Base-by-base conservation (phyloP, 2,329 filamentous ascomycete species). In the Harringtonia aguacate region DNA sequence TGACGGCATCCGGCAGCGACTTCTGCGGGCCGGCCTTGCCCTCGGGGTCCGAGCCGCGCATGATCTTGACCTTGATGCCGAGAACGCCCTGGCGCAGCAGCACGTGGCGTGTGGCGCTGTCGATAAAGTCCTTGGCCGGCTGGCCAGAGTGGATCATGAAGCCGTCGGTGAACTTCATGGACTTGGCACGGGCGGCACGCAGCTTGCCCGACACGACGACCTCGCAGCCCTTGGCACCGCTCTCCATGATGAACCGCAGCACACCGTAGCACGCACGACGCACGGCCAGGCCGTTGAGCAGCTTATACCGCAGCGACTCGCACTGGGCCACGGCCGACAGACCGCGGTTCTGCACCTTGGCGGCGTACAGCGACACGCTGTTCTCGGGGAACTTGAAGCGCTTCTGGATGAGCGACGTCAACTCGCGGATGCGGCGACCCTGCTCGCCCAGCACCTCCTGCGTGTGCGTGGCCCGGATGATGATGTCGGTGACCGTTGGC, bases 131-230 rank as follows among this genome's bases (percentile, higher is more conserved):
- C 75, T 94, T 90, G 65, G 90, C 92, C 65, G 92, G 92, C 72
- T 98, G 92, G 75, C 92, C 92, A 64, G 92, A 98, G 86, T 98
- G 92, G 75, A 98, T 98, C 92, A 98, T 98, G 87, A 98, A 98
- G 69, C 92, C 92, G 72, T 98, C 89, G 72, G 92, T 98, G 84
- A 98, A 98, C 84, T 98, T 98, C 92, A 98, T 98, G 76, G 80
- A 87, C 87, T 98, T 98, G 73, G 92, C 92, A 79, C 92, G 88
- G 64, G 92, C 92, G 69, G 92, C 92, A 66, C 92, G 84, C 61
- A 98, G 86, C 84, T 98, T 98, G 71, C 92, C 92, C 59, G 88
- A 95, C 58, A 98, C 92, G 66, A 98, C 92, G 57, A 98, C 92
- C 78, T 98, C 92, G 70, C 92, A 98, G 72, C 92, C 92, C 86